Percentiles rank a stretch among this genome's conserved stretches.
Evolutionary conservation across 306 rosid genomes (phyloP).

Genomic region (Fragaria vesca): DNA sequence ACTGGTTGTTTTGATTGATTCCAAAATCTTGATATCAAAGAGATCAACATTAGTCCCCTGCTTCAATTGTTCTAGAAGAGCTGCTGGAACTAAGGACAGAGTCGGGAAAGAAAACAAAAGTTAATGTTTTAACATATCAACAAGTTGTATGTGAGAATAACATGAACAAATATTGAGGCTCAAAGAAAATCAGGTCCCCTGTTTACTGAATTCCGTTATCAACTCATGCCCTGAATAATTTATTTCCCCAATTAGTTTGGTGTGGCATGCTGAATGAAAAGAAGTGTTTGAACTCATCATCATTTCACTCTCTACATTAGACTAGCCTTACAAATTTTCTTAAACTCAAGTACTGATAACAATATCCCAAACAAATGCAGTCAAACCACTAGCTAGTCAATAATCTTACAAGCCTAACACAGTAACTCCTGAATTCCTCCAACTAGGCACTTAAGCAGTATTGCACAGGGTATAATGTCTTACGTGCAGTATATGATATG

Average conservation of each 20-base stretch:
- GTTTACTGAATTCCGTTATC: neutral
- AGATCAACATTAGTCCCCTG: constrained; percentile 48
- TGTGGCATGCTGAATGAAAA: neutral
- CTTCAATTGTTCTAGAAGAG: constrained; percentile 39
- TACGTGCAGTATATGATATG: neutral
- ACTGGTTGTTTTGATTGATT: constrained; percentile 59
- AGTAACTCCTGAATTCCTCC: neutral
- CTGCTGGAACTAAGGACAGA: constrained; percentile 47
- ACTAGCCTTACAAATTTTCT: neutral
- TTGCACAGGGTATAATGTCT: neutral
- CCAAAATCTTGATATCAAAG: constrained; percentile 60
- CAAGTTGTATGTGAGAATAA: constrained; percentile 20
- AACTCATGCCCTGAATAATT: neutral
- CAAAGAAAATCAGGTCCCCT: neutral
- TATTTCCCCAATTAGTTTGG: neutral
- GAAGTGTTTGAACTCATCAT: neutral
- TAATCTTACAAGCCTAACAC: neutral
- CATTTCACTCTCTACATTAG: neutral
- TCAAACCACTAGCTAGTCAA: neutral
- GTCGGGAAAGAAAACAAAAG: constrained; percentile 11
- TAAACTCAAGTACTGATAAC: neutral
- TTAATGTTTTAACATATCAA: constrained; percentile 25
- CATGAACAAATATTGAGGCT: neutral
- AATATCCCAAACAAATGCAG: neutral
- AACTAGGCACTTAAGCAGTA: neutral